These are phyloP conservation scores for Glarea lozoyensis DNA, from an alignment of 495 filamentous ascomycete genomes.

Conservation along the genomic window DNA sequence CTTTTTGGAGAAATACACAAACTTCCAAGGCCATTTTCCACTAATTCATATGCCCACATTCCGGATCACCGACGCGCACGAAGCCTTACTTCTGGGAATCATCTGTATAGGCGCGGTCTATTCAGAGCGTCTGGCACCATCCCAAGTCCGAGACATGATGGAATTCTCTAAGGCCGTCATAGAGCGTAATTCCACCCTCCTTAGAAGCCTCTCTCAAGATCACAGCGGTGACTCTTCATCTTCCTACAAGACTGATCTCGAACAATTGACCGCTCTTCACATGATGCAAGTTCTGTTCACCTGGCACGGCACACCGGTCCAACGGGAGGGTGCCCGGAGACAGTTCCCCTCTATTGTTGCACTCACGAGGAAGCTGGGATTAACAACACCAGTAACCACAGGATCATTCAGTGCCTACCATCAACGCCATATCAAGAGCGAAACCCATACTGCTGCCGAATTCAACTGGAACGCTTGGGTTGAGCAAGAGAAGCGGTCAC, in stretches of 20 bases:
- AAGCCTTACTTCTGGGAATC: slow-evolving; percentile 52
- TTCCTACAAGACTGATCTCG: slow-evolving; percentile 33
- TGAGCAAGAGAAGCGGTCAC: slow-evolving; percentile 56
- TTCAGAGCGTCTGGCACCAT: slow-evolving; percentile 40
- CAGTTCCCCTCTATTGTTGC: slow-evolving; percentile 42
- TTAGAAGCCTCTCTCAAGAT: slow-evolving; percentile 25
- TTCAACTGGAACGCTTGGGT: slow-evolving; percentile 57
- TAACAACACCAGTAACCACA: slow-evolving; percentile 37
- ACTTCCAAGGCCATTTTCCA: slow-evolving; percentile 61
- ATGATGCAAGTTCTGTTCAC: slow-evolving; percentile 46
- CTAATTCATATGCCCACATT: slow-evolving; percentile 62
- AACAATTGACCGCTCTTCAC: slow-evolving; percentile 52
- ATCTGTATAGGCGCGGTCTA: slow-evolving; percentile 61
- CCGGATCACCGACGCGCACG: slow-evolving; percentile 46
- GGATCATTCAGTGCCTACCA: slow-evolving; percentile 33
- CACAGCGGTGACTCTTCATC: slow-evolving; percentile 22
- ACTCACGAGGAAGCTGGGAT: slow-evolving; percentile 38
- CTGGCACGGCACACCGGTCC: slow-evolving; percentile 53
- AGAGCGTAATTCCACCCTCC: slow-evolving; percentile 39
- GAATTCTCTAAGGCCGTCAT: slow-evolving; percentile 41
- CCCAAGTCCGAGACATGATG: slow-evolving; percentile 50
- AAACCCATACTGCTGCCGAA: slow-evolving; percentile 25
- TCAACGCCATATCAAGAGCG: slow-evolving; percentile 29
- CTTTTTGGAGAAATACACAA: slow-evolving; percentile 50
- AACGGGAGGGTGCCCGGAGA: slow-evolving; percentile 45